Evolutionary conservation across 176 grass and related monocot genomes (phyloP), one percentile per base, ranked within the genome.

Genomic region (Avena atlantica): DNA sequence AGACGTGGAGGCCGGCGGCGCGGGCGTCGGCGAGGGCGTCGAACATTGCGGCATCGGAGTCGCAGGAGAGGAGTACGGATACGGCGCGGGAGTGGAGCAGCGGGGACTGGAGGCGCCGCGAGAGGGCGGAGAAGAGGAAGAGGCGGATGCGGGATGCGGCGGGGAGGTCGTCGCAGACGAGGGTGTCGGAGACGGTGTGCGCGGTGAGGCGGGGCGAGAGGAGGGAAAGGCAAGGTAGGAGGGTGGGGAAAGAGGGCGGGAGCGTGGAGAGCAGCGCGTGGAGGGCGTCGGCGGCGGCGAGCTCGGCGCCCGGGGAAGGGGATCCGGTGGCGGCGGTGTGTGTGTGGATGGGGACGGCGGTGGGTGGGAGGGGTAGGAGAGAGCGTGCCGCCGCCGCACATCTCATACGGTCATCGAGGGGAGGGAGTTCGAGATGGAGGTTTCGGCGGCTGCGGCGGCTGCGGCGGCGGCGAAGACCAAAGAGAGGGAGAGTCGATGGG

Each of bases 321-420:
- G 76, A 83, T 66, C 21, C 55, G 84, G 34, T 9, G 79, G 71
- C n/a, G 59, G 86, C n/a, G 58, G 62, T 66, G 86, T 78, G 89
- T 9, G 81, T 87, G 56, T 48, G 82, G 71, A 50, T 76, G 45
- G 65, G 48, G 21, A 13, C 15, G 52, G 76, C 63, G 31, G 76
- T 4, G 70, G 85, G 36, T 79, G 66, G 27, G 57, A 78, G 78
- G 42, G 85, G 83, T 36, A 77, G 81, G 53, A 87, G 83, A 81
- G 89, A 88, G 70, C 87, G 88, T 87, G 81, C 84, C 83, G 74
- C 83, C 67, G 83, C 83, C 85, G 84, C 58, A 92, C 92, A 98
- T 94, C 90, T 96, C 96, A 98, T 98, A 68, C 94, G 93, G 76
- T 94, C 96, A 96, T 94, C 48, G 86, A 75, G 68, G 72, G 58